Base-by-base conservation (phyloP, 176 grass and related monocot species). In the Coix lacrymajobi region DNA sequence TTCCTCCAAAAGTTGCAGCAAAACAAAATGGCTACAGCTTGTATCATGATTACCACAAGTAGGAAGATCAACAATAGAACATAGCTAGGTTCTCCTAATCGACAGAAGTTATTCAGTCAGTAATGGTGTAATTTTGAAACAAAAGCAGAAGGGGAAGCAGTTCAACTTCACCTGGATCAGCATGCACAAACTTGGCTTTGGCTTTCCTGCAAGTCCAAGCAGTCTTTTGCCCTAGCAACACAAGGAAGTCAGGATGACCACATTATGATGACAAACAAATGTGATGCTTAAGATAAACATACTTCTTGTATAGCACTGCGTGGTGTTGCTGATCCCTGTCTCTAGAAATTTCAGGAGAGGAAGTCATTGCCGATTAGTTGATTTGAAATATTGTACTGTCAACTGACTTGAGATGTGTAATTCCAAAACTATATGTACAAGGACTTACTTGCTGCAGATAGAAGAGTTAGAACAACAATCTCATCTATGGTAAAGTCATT, bases 1-100 rank as follows among this genome's bases (percentile, higher is more conserved):
- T 98, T 98, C 61, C 54, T 83, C 95, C 95, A 98, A 80, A 97
- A 93, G 37, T 89, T 34, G 37, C 84, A 95, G 76, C 95, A 93
- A 77, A 86, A 93, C 12, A 75, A 34, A 60, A 93, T 71, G 75
- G 71, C n/a, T 62, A 85, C 66, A 8, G 13, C 90, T 88, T 84
- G 33, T 66, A 89, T 71, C 17, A 92, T 25, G 51, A 95, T 79
- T 65, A 89, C 71, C 36, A 91, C 20, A 10, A 90, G 45, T 67
- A 84, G 75, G 77, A 93, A 85, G 69, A 92, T 26, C 60, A 94
- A 70, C 66, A 94, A 44, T 34, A 85, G 73, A 62, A 89, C 20
- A 76, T 37, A 24, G 60, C 85, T 73, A 40, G 81, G 70, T 37
- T 91, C 67, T 7, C 88, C 88, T 97, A 51, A 46, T 56, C 40